phyloP scores from a whole-genome alignment of 192 early-diverging fungal genomes.

The Coemansia sp. region DNA sequence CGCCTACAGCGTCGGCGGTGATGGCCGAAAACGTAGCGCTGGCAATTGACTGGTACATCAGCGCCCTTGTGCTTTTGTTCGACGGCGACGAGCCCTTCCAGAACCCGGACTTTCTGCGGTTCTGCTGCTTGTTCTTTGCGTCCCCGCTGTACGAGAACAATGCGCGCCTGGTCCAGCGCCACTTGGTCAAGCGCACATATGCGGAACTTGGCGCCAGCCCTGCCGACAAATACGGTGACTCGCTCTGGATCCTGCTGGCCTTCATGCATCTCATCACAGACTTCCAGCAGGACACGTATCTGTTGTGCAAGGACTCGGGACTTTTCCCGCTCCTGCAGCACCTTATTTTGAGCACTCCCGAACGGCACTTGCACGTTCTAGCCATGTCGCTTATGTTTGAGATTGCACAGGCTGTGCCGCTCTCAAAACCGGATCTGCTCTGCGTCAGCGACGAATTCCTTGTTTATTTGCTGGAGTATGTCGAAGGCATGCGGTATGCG shows the following conservation, averaged over 20 bases:
- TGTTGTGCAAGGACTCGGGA: constrained; percentile 46
- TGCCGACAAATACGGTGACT: constrained; percentile 17
- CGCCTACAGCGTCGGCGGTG: constrained; percentile 13
- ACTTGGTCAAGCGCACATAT: constrained; percentile 49
- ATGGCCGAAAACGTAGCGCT: constrained; percentile 48
- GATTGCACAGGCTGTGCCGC: constrained; percentile 43
- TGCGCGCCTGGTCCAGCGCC: constrained; percentile 46
- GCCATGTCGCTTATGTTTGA: constrained; percentile 58
- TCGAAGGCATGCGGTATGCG: constrained; percentile 52
- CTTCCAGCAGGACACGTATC: constrained; percentile 44
- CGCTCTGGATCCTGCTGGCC: constrained; percentile 48
- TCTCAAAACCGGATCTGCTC: constrained; percentile 33
- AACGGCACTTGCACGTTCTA: constrained; percentile 40
- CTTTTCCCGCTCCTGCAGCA: constrained; percentile 48
- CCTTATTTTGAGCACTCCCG: constrained; percentile 20
- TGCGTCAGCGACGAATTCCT: constrained; percentile 38
- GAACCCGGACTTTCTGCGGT: constrained; percentile 46
- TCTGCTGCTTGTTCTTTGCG: constrained; percentile 55
- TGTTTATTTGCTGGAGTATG: constrained; percentile 44
- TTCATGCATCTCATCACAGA: constrained; percentile 44
- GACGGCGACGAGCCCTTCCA: constrained; percentile 49
- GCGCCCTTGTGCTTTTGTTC: constrained; percentile 42
- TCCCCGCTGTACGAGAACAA: constrained; percentile 55
- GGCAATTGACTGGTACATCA: constrained; percentile 50
- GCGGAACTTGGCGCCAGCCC: constrained; percentile 36